Base-by-base conservation (phyloP, 257 asterid genomes). In the Solanum corneliomulleri region DNA sequence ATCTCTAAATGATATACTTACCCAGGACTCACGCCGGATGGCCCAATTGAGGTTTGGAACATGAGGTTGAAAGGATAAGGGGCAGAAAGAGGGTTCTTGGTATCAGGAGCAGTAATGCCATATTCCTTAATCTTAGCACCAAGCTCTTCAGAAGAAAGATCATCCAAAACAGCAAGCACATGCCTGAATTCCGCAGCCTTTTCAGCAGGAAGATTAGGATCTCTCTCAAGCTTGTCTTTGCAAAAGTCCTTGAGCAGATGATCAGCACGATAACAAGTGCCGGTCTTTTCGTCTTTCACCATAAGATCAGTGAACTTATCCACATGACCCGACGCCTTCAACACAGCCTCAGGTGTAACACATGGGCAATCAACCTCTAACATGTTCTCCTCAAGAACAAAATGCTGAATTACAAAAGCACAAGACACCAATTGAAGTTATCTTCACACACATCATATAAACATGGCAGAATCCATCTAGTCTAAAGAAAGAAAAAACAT, bases 211-310 rank as follows among this genome's bases (percentile, higher is more conserved):
- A 88, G 37, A 64, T 77, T 88, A 56, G 85, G 71, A 68, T 90
- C 90, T 82, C 85, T 88, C 89, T 90, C 92, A 64, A 90, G 89
- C 84, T 88, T 90, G 84, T 90, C 92, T 37, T 88, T 88, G 76
- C 90, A 88, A 33, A 82, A 90, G 85, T 90, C 92, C 83, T 90
- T 90, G 52, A 90, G 90, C 78, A 90, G 74, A 77, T 90, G 92
- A 86, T 90, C 92, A 21, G 90, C 92, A 20, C 92, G 87, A 83
- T 88, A 90, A 68, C 89, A 90, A 27, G 87, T 76, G 52, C 92
- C 92, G 2, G 89, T 88, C 88, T 88, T 88, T 64, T 88, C 91
- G 12, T 90, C 92, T 87, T 86, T 90, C 23, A 90, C 92, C 92
- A 90, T 90, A 39, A 89, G 89, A 78, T 87, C 91, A 23, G 91